Evolutionary conservation across 1,284 basidiomycete genomes (phyloP), one percentile per base, ranked within the genome.

Genomic region (Tilletia caries): DNA sequence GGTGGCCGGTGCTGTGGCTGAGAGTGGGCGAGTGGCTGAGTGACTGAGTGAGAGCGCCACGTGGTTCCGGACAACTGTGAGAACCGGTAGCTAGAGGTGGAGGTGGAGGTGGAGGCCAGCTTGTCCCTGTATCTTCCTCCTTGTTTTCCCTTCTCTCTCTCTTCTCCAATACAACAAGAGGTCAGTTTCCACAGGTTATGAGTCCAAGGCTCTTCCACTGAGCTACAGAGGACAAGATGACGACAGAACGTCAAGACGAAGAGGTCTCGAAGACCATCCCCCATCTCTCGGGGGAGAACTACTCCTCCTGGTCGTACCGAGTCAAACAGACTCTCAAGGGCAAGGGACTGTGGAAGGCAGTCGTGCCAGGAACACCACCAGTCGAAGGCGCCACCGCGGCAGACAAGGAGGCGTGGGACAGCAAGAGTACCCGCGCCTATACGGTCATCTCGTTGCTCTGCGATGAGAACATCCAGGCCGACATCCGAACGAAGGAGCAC

Each of bases 171-270:
- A 50, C 5, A 4, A 50, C 48, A 50, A 50, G 18, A 4, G 25
- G 20, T 50, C 48, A 50, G n/a, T 50, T 50, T 50, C 48, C 48
- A 50, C 48, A 50, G 48, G 48, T 50, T 50, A 50, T 50, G 48
- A 50, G 48, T 20, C 48, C 48, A 50, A 50, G 13, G n/a, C 20
- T 4, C 48, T 15, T 6, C 10, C 25, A 6, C 48, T 23, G n/a
- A 50, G 48, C n/a, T 6, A 8, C 10, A 27, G n/a, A n/a, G n/a
- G n/a, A n/a, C n/a, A 50, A 50, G 48, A 50, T 50, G 25, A 6
- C n/a, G 20, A 20, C 48, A 8, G 37, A 41, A 41, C 10, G 37
- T 10, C 37, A 4, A 50, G 10, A n/a, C 48, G 48, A 15, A 27
- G 20, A 20, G 48, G 10, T 12, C 6, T 50, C 48, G 20, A n/a